phyloP scores from a whole-genome alignment of 768 basidiomycete genomes.

The Suillus weaverae region DNA sequence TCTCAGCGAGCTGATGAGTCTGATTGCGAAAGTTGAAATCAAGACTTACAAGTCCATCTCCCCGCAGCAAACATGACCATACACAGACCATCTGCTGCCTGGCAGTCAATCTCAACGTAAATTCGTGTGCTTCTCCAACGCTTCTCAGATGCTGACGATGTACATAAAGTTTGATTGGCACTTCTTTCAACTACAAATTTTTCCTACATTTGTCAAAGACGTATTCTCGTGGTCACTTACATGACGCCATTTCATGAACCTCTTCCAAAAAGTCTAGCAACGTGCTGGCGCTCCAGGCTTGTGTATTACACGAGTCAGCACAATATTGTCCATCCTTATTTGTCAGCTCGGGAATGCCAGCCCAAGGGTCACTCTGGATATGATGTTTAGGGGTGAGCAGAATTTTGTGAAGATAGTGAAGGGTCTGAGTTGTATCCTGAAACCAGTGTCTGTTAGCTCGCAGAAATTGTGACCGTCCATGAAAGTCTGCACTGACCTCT shows the following conservation, averaged over 20 bases:
- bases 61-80: slow-evolving; percentile 19
- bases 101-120: neutral
- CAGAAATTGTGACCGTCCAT: slow-evolving; percentile 6
- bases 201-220: slow-evolving; percentile 8
- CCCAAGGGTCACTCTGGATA: slow-evolving; percentile 84
- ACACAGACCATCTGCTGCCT: slow-evolving; percentile 7
- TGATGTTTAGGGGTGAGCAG: slow-evolving; percentile 71
- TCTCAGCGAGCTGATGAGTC: slow-evolving; percentile 7
- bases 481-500: slow-evolving; percentile 46
- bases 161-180: neutral
- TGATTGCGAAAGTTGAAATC: slow-evolving; percentile 8
- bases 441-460: neutral
- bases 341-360: slow-evolving; percentile 90
- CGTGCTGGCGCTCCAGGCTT: slow-evolving; percentile 96
- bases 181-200: slow-evolving; percentile 17
- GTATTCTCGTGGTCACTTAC: slow-evolving; percentile 4
- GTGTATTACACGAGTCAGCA: slow-evolving; percentile 86
- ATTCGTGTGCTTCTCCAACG: neutral
- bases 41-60: neutral
- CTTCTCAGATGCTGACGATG: neutral
- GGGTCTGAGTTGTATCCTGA: slow-evolving; percentile 67
- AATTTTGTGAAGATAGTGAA: slow-evolving; percentile 77
- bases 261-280: slow-evolving; percentile 85
- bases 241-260: slow-evolving; percentile 47
- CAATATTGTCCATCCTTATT: slow-evolving; percentile 84